Evolutionary conservation across 495 filamentous ascomycete species (phyloP), one percentile per base, ranked within the genome.

Genomic region (Chaetomidium leptoderma): DNA sequence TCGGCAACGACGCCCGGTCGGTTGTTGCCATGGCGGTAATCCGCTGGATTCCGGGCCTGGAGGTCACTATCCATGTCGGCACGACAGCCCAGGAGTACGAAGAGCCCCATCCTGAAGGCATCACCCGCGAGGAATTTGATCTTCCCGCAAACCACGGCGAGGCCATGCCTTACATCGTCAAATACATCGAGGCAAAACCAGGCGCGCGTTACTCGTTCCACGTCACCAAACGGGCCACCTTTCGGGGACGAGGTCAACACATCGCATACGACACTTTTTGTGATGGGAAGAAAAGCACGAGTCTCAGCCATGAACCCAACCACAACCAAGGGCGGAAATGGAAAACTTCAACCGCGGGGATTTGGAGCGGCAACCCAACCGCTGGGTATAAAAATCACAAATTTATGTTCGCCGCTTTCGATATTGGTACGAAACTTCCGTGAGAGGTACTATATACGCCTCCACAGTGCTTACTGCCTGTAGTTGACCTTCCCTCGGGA

Each of bases 181-280:
- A 62, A 24, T 66, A 64, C 35, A 64, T 68, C 2, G 61, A 62
- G 13, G 58, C 47, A 13, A 62, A 57, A 24, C 44, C 58, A 0
- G 63, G 56, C 23, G 50, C 36, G 4, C 32, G 9, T 0, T 68
- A 62, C 42, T 14, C 2, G 3, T 50, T 63, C 3, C 0, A 24
- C 1, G 3, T 55, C 1, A 19, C 17, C 16, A 10, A 19, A n/a
- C 6, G 4, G 2, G 4, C 23, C 13, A 2, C 4, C 16, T n/a
- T 45, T 8, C 43, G 14, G 5, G 24, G 24, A 16, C 43, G 24
- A n/a, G 7, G 43, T 7, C 23, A 45, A 13, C 43, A 45, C 43
- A n/a, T 45, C 6, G 43, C 11, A 4, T 45, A 4, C 43, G 2
- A 1, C 16, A 37, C 14, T 16, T 13, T 13, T 8, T 16, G 10